Conservation (phyloP, 176 grass and related monocot species). For the Rhipidocladum racemiflorum region DNA sequence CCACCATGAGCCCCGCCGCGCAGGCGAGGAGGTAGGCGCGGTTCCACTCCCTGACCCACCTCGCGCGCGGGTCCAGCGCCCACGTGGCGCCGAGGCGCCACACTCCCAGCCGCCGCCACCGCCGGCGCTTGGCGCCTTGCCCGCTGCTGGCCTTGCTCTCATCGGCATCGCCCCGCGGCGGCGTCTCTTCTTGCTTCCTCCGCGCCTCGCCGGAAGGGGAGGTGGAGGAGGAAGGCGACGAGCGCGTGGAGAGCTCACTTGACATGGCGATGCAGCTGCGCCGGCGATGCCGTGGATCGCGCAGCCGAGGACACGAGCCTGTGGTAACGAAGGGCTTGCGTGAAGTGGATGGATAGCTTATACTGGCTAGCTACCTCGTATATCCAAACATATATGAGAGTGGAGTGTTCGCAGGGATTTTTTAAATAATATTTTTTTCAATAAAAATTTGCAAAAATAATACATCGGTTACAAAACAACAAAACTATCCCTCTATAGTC, state of each 20-base stretch:
- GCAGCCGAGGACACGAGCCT: neutral
- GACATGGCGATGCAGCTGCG: conserved; percentile 18
- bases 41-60: conserved; percentile 77
- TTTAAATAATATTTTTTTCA: no score
- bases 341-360: conserved; percentile 12
- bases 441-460: no score
- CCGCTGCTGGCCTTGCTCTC: no score
- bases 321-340: neutral
- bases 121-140: neutral
- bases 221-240: neutral
- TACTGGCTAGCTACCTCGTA: neutral
- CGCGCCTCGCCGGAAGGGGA: neutral
- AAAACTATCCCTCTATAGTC: no score
- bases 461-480: no score
- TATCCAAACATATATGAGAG: neutral
- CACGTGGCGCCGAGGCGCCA: conserved; percentile 28
- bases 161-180: neutral
- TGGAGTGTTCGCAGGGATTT: no score
- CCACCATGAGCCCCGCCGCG: conserved; percentile 74
- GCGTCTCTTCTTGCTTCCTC: neutral
- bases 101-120: neutral
- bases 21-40: conserved; percentile 72
- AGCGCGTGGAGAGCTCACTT: conserved; percentile 13
- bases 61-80: conserved; percentile 40
- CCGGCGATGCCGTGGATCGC: neutral